Evolutionary conservation across 1,284 basidiomycete genomes (phyloP).

Genomic region (Meripilus lineatus): DNA sequence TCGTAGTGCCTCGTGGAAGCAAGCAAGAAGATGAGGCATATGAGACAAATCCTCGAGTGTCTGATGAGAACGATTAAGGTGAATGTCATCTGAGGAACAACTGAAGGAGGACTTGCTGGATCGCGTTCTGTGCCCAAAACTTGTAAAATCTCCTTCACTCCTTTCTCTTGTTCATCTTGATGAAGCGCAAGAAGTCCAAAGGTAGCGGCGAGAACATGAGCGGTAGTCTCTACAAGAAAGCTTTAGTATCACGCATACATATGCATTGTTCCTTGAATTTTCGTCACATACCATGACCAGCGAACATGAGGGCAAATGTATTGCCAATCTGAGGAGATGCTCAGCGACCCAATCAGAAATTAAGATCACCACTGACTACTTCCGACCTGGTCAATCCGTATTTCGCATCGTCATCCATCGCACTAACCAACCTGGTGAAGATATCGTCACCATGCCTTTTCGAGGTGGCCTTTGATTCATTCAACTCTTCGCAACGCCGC

Average conservation of each 20-base stretch:
- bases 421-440: constrained; percentile 10
- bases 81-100: no score
- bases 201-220: constrained; percentile 31
- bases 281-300: constrained; percentile 11
- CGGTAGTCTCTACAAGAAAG: constrained; percentile 27
- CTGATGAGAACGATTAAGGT: constrained; percentile 21
- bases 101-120: constrained; percentile 5
- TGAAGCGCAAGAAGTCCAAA: constrained; percentile 33
- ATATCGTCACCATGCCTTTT: constrained; percentile 6
- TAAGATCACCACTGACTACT: constrained; percentile 9
- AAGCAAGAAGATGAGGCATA: constrained; percentile 26
- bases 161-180: constrained; percentile 33
- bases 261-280: not conserved
- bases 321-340: constrained; percentile 11
- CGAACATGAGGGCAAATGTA: constrained; percentile 14
- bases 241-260: not conserved
- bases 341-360: not conserved
- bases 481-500: not conserved
- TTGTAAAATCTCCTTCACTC: constrained; percentile 27
- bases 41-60: constrained; percentile 37
- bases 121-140: constrained; percentile 2
- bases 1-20: constrained; percentile 16
- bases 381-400: constrained; percentile 10
- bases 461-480: not conserved
- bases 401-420: constrained; percentile 13